Evolutionary conservation across 202 grass and related monocot species (phyloP).

Genomic region (Setaria viridis): DNA sequence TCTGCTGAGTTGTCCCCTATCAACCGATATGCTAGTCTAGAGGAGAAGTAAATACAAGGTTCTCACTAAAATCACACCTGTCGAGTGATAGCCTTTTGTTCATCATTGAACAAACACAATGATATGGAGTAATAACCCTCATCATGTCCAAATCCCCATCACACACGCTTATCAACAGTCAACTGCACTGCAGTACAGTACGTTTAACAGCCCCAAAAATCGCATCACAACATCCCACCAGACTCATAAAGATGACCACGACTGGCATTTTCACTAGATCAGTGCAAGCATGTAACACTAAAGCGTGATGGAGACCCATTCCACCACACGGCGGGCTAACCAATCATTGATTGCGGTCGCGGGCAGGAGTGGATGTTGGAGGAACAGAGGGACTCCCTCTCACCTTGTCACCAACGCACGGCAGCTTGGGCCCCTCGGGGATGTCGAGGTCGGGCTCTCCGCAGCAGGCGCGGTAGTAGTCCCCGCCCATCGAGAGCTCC

Average conservation of each 20-base stretch:
- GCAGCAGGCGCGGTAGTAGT: slow-evolving; percentile 67
- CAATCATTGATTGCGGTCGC: neutral
- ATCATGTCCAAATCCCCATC: neutral
- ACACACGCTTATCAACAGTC: neutral
- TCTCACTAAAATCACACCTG: neutral
- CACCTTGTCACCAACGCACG: slow-evolving; percentile 81
- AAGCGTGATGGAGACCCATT: neutral
- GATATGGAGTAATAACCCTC: neutral
- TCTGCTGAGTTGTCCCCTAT: neutral
- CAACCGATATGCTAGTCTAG: neutral
- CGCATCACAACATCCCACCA: neutral
- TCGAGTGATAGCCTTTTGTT: neutral
- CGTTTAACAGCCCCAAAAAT: slow-evolving; percentile 3
- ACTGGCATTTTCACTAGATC: slow-evolving; percentile 19
- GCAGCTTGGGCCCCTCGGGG: slow-evolving; percentile 64
- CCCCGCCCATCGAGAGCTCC: slow-evolving; percentile 58
- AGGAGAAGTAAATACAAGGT: neutral
- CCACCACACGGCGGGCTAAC: neutral
- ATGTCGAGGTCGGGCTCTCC: slow-evolving; percentile 56
- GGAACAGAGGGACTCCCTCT: neutral
- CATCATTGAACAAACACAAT: neutral
- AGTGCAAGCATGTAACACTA: neutral
- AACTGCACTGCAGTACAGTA: neutral
- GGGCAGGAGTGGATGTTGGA: neutral
- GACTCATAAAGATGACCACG: neutral